These are phyloP conservation scores for Aspergillus saccharolyticus DNA, from an alignment of 495 filamentous ascomycete genomes.

Conservation along the genomic window DNA sequence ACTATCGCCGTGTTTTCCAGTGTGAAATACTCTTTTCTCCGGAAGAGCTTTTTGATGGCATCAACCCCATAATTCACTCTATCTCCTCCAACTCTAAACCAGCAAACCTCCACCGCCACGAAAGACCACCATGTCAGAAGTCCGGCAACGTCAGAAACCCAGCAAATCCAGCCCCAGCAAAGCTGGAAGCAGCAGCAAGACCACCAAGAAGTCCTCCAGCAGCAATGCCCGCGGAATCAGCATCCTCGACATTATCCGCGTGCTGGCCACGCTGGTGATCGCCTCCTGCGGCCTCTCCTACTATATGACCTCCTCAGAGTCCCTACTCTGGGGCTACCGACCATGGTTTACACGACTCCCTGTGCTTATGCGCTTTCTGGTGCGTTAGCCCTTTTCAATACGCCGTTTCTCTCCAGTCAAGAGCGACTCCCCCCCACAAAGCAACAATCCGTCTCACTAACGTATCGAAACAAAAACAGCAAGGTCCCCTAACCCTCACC, in stretches of 20 bases:
- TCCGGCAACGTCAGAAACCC: slow-evolving; percentile 28
- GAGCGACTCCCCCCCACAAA: background rate
- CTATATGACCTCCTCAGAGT: slow-evolving; percentile 67
- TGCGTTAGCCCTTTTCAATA: no score
- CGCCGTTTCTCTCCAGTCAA: no score
- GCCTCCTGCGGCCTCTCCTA: slow-evolving; percentile 70
- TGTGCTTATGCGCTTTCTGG: slow-evolving; percentile 58
- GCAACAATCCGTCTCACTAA: slow-evolving; percentile 1
- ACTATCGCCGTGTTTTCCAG: no score
- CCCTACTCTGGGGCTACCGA: slow-evolving; percentile 61
- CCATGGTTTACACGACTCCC: slow-evolving; percentile 63
- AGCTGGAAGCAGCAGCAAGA: background rate
- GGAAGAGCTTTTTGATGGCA: background rate
- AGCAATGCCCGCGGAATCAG: slow-evolving; percentile 16
- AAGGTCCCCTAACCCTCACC: slow-evolving; percentile 58
- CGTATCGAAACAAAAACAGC: slow-evolving; percentile 28
- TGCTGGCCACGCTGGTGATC: slow-evolving; percentile 63
- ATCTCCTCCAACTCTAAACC: background rate
- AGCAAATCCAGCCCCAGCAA: background rate
- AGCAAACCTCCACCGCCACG: background rate
- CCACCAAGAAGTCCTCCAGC: slow-evolving; percentile 9
- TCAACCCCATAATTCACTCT: background rate
- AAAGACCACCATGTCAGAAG: slow-evolving; percentile 31
- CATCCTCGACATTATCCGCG: slow-evolving; percentile 70
- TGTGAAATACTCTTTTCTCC: background rate